Evolutionary conservation across 768 basidiomycete genomes (phyloP).

Genomic region (Boletus fagicola): DNA sequence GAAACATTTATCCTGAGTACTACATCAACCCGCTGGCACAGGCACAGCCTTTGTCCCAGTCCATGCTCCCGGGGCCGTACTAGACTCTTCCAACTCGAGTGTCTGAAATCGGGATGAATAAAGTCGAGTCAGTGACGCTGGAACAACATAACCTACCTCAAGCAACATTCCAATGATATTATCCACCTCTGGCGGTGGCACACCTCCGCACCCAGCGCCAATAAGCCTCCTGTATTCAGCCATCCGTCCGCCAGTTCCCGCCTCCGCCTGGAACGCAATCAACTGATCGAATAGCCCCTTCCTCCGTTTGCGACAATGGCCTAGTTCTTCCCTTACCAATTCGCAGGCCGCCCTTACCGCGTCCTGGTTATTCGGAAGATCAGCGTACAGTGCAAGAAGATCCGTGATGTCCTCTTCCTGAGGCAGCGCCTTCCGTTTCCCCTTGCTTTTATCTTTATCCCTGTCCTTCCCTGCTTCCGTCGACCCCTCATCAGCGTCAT

Average conservation of each 20-base stretch:
- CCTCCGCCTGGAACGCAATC: slow-evolving; percentile 81
- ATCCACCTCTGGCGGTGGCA: slow-evolving; percentile 86
- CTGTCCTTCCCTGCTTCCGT: slow-evolving; percentile 34
- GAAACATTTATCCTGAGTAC: neutral
- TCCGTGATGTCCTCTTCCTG: slow-evolving; percentile 63
- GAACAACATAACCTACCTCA: slow-evolving; percentile 52
- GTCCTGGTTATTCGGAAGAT: slow-evolving; percentile 57
- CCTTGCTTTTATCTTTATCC: slow-evolving; percentile 49
- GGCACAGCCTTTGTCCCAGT: slow-evolving; percentile 30
- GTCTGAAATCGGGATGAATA: slow-evolving; percentile 45
- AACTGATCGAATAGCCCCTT: slow-evolving; percentile 71
- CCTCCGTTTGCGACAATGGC: slow-evolving; percentile 63
- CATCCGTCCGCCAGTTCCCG: slow-evolving; percentile 88
- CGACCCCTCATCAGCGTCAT: slow-evolving; percentile 43
- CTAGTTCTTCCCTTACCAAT: slow-evolving; percentile 60
- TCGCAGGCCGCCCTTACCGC: slow-evolving; percentile 56
- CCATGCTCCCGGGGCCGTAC: slow-evolving; percentile 49
- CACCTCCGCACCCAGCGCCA: slow-evolving; percentile 85
- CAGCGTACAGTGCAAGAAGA: slow-evolving; percentile 53
- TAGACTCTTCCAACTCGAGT: slow-evolving; percentile 79
- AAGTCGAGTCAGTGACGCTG: neutral
- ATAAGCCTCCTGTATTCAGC: slow-evolving; percentile 86
- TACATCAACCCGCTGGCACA: slow-evolving; percentile 22
- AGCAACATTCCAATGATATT: slow-evolving; percentile 79
- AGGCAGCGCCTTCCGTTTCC: slow-evolving; percentile 52